Evolutionary conservation across 345 rosid genomes (phyloP), one percentile per base, ranked within the genome.

Genomic region (Brassica incana): DNA sequence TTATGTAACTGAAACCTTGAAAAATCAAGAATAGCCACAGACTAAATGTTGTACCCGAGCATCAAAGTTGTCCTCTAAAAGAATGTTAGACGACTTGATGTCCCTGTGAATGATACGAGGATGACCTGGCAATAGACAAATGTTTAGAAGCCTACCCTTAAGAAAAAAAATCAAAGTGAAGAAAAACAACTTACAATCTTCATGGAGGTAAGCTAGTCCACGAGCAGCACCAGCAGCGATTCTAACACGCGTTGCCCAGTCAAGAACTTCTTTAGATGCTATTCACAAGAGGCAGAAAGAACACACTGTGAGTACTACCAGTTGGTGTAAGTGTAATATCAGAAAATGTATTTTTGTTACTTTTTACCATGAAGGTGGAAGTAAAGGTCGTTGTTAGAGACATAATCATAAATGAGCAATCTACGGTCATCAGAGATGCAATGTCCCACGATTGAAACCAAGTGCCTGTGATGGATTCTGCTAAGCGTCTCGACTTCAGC

Each of bases 141-240:
- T 54, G 25, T 54, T 54, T 16, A 54, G 61, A 54, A 6, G 60
- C 0, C 0, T 54, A 6, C 60, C 23, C 60, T 54, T 52, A 5
- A 5, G 58, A 52, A 14, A 14, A 10, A 10, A 4, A 38, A n/a
- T n/a, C n/a, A n/a, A n/a, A n/a, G n/a, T n/a, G n/a, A n/a, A n/a
- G n/a, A n/a, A n/a, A n/a, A 52, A 27, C 25, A 75, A 79, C 94
- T 89, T 85, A 92, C 99, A 95, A 80, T 91, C 98, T 82, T 95
- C 98, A 85, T 95, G 98, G 75, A 95, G 99, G 86, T 95, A 95
- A 85, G 97, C 94, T 64, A 92, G 81, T 72, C 99, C 99, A 74
- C 98, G 99, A 86, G 98, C 95, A 4, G 99, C 98, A 10, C 99
- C 99, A 68, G 85, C 88, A 50, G 98, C 99, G 65, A 95, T 83